Evolutionary conservation across 331 rosid genomes (phyloP), one percentile per base, ranked within the genome.

Genomic region (Quercus phellos): DNA sequence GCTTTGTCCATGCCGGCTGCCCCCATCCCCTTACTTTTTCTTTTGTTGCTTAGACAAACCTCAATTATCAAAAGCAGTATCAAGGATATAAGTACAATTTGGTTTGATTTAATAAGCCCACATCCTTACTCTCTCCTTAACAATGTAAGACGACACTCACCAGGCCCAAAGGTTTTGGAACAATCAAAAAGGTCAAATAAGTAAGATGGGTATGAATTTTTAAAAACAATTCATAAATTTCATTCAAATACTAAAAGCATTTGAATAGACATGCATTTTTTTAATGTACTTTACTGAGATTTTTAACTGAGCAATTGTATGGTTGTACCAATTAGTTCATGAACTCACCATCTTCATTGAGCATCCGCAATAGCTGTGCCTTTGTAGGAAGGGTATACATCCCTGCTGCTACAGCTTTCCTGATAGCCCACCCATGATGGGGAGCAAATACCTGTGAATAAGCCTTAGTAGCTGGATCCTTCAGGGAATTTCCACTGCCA

Each of bases 371-470:
- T 53, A 92, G 85, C 51, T 94, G 97, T 64, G 81, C 82, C 77
- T 60, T 91, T n/a, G 99, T 88, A 50, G 98, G 99, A 72, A 94
- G 89, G 55, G 87, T 86, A 77, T 90, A 94, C 99, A 94, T 90
- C 84, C 97, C 99, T 8, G 91, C 99, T 13, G 90, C 88, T 77
- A 94, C 99, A 63, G 96, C 97, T 84, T 84, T 92, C 85, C 97
- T 87, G 81, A 94, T 92, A 18, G 85, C 90, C 99, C 99, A 94
- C 34, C 91, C 89, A 83, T 94, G 98, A 81, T 94, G 80, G 26
- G 97, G 98, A 70, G 97, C 96, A 78, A 90, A 83, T 73, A 85
- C 94, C 74, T 88, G 88, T 29, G 87, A 87, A 10, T 94, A 94
- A 75, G 99, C 94, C 82, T 86, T 94, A 72, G 97, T 90, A 83